These are phyloP conservation scores for Ganoderma leucocontextum DNA, from an alignment of 1,284 basidiomycete genomes.

Conservation along the genomic window DNA sequence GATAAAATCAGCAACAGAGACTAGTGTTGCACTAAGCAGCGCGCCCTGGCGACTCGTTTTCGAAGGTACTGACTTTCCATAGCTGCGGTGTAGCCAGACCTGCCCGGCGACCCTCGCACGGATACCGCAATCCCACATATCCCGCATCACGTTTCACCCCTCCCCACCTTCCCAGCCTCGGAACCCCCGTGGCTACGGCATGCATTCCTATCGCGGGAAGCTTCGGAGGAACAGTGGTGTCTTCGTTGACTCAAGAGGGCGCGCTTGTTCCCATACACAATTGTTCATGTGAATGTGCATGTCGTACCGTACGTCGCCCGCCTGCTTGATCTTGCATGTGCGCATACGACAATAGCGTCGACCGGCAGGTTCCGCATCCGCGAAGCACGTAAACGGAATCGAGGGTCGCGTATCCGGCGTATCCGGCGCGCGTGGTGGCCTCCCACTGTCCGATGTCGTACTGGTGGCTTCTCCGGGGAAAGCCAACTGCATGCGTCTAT, in stretches of 20 bases:
- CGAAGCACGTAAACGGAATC: slow-evolving; percentile 16
- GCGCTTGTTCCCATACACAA: slow-evolving; percentile 11
- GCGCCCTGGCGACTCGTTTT: slow-evolving; percentile 4
- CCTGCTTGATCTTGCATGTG: neutral
- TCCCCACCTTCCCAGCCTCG: slow-evolving; percentile 9
- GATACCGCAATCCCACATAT: neutral
- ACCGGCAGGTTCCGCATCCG: slow-evolving; percentile 18
- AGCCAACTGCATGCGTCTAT: neutral
- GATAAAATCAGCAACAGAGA: neutral
- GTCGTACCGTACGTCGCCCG: slow-evolving; percentile 1
- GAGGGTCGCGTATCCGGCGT: slow-evolving; percentile 20
- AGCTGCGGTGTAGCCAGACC: slow-evolving; percentile 2
- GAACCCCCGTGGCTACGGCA: slow-evolving; percentile 5
- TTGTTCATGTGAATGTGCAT: slow-evolving; percentile 3
- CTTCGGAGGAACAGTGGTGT: neutral
- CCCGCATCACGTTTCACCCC: slow-evolving; percentile 11
- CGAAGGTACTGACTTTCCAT: slow-evolving; percentile 2
- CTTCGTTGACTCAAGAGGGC: slow-evolving; percentile 12
- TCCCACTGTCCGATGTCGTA: neutral
- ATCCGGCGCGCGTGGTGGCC: slow-evolving; percentile 9
- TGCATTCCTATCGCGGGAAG: slow-evolving; percentile 1
- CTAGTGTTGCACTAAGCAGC: neutral
- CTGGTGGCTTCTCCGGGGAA: slow-evolving; percentile 7
- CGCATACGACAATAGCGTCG: slow-evolving; percentile 12
- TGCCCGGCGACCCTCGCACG: neutral